Evolutionary conservation across 352 stramenopile genomes (phyloP), one percentile per base, ranked within the genome.

Genomic region (Bremia lactucae): DNA sequence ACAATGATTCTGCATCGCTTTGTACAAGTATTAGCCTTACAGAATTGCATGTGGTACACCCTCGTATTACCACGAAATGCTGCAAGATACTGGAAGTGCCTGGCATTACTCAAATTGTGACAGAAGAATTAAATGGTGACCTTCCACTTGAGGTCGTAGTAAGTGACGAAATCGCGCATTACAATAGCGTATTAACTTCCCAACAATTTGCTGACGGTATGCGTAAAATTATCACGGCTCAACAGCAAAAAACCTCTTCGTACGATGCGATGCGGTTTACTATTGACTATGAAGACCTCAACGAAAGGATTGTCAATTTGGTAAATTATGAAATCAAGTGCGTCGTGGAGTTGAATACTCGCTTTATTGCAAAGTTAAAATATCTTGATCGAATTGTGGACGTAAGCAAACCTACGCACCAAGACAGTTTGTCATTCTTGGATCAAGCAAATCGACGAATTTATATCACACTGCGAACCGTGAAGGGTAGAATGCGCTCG

Each of bases 1-100:
- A 74, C 46, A 87, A 87, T 40, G 72, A 90, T 35, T 74, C 75
- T 9, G 64, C 69, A 19, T 78, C 70, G 48, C 59, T 87, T 5
- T 83, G 68, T 21, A 55, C 63, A 16, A 64, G 72, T 19, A 69
- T 90, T 46, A 49, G 83, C 41, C 46, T 87, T 21, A 65, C 64
- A 0, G 50, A 83, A 33, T 35, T 87, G 28, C 66, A 84, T 39
- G 52, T 87, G 6, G 74, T 83, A 6, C 78, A 90, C 41, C 64
- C 72, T 36, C 56, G 71, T 8, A 66, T 90, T 13, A 74, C 49
- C 8, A 62, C 64, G 1, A 58, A 51, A 22, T 74, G 63, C 39
- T 85, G 75, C 31, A 65, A 79, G 14, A 38, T 69, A 15, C 43
- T 87, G 2, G 65, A 68, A 6, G 68, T 87, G 3, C 72, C 53